Percentiles rank a stretch among this genome's conserved stretches.
Conservation (phyloP, 2,329 filamentous ascomycete species). For the Lasiodiplodia gonubiensis region DNA sequence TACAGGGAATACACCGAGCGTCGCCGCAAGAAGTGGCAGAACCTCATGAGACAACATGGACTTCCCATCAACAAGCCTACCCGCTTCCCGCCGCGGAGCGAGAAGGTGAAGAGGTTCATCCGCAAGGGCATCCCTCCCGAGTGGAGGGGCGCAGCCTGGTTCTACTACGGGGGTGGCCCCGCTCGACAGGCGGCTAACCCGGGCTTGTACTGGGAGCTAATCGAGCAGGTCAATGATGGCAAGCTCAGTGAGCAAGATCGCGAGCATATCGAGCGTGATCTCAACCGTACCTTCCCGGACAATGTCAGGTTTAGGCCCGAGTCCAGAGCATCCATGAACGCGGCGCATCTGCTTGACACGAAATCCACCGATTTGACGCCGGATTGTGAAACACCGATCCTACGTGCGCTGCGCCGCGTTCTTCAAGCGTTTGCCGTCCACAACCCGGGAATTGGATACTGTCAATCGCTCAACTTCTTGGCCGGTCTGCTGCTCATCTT, state of each 20-base stretch:
- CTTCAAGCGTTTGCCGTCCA: constrained; percentile 89
- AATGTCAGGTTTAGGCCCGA: constrained; percentile 86
- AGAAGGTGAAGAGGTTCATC: constrained; percentile 87
- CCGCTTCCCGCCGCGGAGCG: constrained; percentile 78
- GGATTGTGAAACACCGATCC: constrained; percentile 71
- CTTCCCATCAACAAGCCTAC: constrained; percentile 73
- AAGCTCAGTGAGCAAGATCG: constrained; percentile 73
- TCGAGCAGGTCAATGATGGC: constrained; percentile 68
- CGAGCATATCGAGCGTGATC: constrained; percentile 90
- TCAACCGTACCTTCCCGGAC: constrained; percentile 93
- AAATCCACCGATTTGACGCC: constrained; percentile 23
- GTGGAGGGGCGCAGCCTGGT: constrained; percentile 95
- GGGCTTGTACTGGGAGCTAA: constrained; percentile 75
- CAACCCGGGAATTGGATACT: constrained; percentile 91
- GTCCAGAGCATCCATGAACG: constrained; percentile 39
- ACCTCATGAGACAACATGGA: constrained; percentile 76
- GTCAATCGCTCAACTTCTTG: constrained; percentile 93
- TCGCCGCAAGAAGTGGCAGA: constrained; percentile 80
- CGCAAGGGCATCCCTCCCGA: constrained; percentile 93
- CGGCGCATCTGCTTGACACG: constrained; percentile 29
- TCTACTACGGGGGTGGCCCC: constrained; percentile 90
- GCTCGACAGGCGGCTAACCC: constrained; percentile 76
- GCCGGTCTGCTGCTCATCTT: constrained; percentile 89
- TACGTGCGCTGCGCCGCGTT: constrained; percentile 81
- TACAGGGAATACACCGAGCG: constrained; percentile 79